A percentile compares a stretch with the other conserved stretches of the same genome.
These are phyloP conservation scores for Fusarium sp. DNA, from an alignment of 2,329 filamentous ascomycete genomes.

Conservation along the genomic window DNA sequence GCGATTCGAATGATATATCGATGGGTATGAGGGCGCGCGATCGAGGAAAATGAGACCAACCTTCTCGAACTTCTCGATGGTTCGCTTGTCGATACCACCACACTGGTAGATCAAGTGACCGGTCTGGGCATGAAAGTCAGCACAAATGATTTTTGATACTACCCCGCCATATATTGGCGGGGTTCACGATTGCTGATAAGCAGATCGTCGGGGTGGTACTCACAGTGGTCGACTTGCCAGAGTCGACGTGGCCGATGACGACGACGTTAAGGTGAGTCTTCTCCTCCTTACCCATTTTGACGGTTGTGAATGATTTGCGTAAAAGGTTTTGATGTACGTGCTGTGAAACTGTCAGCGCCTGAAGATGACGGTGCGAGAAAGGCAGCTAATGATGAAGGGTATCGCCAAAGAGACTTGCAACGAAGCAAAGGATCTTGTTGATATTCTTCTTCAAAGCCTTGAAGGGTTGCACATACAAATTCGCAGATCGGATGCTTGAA, in stretches of 20 bases:
- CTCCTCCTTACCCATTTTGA: slow-evolving; percentile 81
- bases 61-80: slow-evolving; percentile 99
- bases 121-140: slow-evolving; percentile 60
- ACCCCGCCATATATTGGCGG: slow-evolving; percentile 30
- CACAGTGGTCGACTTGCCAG: slow-evolving; percentile 98
- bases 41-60: slow-evolving; percentile 63
- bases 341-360: slow-evolving; percentile 41
- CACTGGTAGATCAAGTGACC: slow-evolving; percentile 99
- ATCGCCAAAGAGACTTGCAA: slow-evolving; percentile 13
- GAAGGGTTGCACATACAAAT: slow-evolving; percentile 50
- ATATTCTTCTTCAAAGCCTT: slow-evolving; percentile 28
- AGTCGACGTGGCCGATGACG: slow-evolving; percentile 99
- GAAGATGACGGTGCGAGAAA: slow-evolving; percentile 1
- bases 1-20: slow-evolving; percentile 32
- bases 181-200: slow-evolving; percentile 12
- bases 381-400: slow-evolving; percentile 10
- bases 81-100: slow-evolving; percentile 99
- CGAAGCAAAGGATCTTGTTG: slow-evolving; percentile 22
- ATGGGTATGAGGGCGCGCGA: slow-evolving; percentile 19
- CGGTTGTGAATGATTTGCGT: slow-evolving; percentile 48
- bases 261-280: slow-evolving; percentile 98
- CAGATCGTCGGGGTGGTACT: slow-evolving; percentile 56
- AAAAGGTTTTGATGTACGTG: slow-evolving; percentile 43
- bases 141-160: background rate
- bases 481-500: slow-evolving; percentile 60